Conservation (phyloP, 768 basidiomycete genomes). For the Tulasnella calospora region DNA sequence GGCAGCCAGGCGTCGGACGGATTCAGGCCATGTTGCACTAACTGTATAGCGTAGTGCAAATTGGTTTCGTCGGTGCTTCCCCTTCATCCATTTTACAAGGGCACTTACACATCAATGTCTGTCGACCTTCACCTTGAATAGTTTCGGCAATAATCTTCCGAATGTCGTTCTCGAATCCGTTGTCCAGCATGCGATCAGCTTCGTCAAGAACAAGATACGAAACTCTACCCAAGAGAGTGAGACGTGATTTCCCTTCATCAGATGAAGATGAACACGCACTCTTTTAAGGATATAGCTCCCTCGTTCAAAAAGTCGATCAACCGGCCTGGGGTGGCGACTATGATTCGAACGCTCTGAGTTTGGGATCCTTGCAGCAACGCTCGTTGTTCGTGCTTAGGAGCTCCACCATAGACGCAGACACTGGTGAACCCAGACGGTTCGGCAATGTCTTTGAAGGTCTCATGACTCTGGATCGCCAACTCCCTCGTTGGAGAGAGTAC, state of each 20-base stretch:
- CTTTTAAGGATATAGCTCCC: conserved; percentile 73
- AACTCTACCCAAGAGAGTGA: conserved; percentile 48
- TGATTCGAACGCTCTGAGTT: conserved; percentile 52
- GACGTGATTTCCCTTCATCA: conserved; percentile 20
- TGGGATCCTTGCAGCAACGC: conserved; percentile 54
- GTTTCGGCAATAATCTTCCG: conserved; percentile 76
- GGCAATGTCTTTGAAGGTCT: conserved; percentile 69
- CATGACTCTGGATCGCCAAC: conserved; percentile 91
- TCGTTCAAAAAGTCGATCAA: conserved; percentile 89
- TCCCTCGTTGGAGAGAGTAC: conserved; percentile 95
- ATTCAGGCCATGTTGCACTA: conserved; percentile 98
- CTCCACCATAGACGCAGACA: conserved; percentile 93
- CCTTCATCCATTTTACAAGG: neutral
- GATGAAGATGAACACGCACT: conserved; percentile 43
- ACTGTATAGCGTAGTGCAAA: conserved; percentile 46
- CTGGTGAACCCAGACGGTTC: conserved; percentile 68
- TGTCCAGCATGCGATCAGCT: conserved; percentile 97
- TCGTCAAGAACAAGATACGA: conserved; percentile 93
- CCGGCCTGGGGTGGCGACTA: conserved; percentile 94
- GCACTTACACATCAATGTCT: conserved; percentile 89
- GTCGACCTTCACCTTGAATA: conserved; percentile 62
- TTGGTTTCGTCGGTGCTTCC: conserved; percentile 30
- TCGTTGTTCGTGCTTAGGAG: conserved; percentile 79
- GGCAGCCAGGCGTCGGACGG: conserved; percentile 80
- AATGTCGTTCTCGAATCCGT: conserved; percentile 98